A percentile compares a stretch with the other conserved stretches of the same genome.
These are phyloP conservation scores for Acer campestre DNA, from an alignment of 345 rosid genomes.

Conservation along the genomic window DNA sequence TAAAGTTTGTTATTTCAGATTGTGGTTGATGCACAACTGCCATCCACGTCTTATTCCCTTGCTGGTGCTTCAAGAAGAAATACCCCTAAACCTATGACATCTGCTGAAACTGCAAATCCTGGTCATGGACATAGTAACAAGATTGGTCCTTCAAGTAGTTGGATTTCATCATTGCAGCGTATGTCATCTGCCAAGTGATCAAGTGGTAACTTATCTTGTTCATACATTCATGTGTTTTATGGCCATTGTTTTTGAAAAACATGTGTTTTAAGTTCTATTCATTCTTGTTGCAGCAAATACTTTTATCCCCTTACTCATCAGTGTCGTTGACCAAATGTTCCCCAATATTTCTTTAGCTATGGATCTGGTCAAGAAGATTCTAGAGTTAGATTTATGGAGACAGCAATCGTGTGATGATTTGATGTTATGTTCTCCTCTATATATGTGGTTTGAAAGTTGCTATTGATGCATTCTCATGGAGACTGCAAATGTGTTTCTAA, in stretches of 20 bases:
- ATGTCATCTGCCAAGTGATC: constrained; percentile 67
- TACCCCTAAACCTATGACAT: constrained; percentile 44
- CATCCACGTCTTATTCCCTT: constrained; percentile 57
- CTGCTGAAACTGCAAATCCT: constrained; percentile 58
- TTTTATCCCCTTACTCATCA: constrained; percentile 25
- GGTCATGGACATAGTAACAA: constrained; percentile 51
- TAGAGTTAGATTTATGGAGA: constrained; percentile 35
- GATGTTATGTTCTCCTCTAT: constrained; percentile 29
- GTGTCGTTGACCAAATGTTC: constrained; percentile 30
- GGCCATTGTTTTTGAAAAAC: neutral
- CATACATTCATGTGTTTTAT: neutral
- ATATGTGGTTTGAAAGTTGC: constrained; percentile 33
- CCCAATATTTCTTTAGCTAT: constrained; percentile 32
- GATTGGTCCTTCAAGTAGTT: constrained; percentile 64
- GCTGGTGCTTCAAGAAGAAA: constrained; percentile 71
- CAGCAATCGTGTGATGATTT: constrained; percentile 34
- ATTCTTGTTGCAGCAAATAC: constrained; percentile 25
- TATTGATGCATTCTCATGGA: constrained; percentile 25
- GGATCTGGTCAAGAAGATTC: constrained; percentile 38
- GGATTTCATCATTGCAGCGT: constrained; percentile 79
- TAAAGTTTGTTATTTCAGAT: constrained; percentile 38
- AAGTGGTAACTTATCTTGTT: constrained; percentile 34
- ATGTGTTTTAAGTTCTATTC: constrained; percentile 23
- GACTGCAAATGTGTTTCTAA: constrained; percentile 28
- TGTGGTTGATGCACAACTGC: constrained; percentile 45